Base-by-base conservation (phyloP, 768 basidiomycete genomes). In the Pleurotus djamor region DNA sequence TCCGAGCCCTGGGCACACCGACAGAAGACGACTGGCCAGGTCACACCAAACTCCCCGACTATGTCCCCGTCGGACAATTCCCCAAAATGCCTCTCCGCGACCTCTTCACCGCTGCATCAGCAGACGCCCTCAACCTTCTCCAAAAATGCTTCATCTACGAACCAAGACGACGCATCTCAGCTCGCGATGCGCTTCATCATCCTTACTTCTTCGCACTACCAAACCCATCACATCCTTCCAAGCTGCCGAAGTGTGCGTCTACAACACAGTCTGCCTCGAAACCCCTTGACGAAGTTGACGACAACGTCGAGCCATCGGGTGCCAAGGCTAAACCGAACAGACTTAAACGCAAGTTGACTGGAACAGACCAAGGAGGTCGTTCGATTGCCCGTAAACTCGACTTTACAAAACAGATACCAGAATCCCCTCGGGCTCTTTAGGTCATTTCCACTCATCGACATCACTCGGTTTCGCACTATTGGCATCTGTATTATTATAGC, bases 11-110 rank as follows among this genome's bases (percentile, higher is more conserved):
- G 28, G 97, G 97, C 0, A 96, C 96, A 7, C 97, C 97, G 1
- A 91, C 94, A 0, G 97, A 98, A 69, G 89, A 94, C 54, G 96
- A 98, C 21, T 99, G 97, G 97, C 96, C 96, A 1, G 94, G 94
- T 8, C 91, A 97, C 72, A 90, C 86, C 2, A 89, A 90, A 72
- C 80, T 99, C 10, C 94, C 95, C 3, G 91, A 96, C 72, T 97
- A 94, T 68, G 81, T 96, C 2, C 80, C 89, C 2, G 85, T 96
- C 10, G 92, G 92, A 38, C 89, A 91, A 64, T 92, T 94, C 68
- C 91, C 92, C 2, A 91, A 89, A 71, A 82, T 87, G 10, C 88
- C 88, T 14, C 76, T 98, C 41, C 85, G 92, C 36, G 87, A 91
- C 65, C 83, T 97, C 55, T 96, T 99, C 76, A 92, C 92, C 0